Evolutionary conservation across 176 grass and related monocot genomes (phyloP).

Genomic region (Carex pumila): DNA sequence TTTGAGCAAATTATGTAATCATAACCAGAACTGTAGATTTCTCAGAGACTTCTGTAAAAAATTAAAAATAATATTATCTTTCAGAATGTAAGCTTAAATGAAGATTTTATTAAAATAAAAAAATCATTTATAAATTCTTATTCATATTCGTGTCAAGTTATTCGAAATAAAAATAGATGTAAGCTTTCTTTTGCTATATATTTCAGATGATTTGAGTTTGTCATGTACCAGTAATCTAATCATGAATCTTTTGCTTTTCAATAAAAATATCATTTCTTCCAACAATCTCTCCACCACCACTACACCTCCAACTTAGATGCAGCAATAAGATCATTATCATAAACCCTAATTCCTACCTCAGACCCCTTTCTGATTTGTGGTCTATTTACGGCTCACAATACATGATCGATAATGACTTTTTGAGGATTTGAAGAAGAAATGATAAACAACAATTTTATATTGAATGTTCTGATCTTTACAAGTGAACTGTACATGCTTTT

Average conservation of each 20-base stretch:
- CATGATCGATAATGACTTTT: too few relatives aligned
- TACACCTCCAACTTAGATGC: constrained; percentile 32
- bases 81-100: not conserved
- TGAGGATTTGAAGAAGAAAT: too few relatives aligned
- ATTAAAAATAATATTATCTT: not conserved
- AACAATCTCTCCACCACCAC: constrained; percentile 46
- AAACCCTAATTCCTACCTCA: constrained; percentile 31
- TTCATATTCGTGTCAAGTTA: not conserved
- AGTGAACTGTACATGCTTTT: too few relatives aligned
- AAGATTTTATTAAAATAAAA: not conserved
- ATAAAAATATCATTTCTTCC: constrained; percentile 38
- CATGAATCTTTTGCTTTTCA: not conserved
- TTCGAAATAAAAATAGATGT: not conserved
- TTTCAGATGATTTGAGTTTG: not conserved
- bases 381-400: too few relatives aligned
- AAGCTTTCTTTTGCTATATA: not conserved
- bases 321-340: constrained; percentile 36
- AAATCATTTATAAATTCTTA: not conserved
- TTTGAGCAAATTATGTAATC: not conserved
- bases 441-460: too few relatives aligned
- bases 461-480: too few relatives aligned
- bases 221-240: not conserved
- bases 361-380: constrained; percentile 30
- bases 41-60: not conserved
- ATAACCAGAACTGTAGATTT: not conserved